Percentiles rank a stretch among this genome's conserved stretches.
These are phyloP conservation scores for Coemansia sp. DNA, from an alignment of 192 early-diverging fungal genomes.

Conservation along the genomic window DNA sequence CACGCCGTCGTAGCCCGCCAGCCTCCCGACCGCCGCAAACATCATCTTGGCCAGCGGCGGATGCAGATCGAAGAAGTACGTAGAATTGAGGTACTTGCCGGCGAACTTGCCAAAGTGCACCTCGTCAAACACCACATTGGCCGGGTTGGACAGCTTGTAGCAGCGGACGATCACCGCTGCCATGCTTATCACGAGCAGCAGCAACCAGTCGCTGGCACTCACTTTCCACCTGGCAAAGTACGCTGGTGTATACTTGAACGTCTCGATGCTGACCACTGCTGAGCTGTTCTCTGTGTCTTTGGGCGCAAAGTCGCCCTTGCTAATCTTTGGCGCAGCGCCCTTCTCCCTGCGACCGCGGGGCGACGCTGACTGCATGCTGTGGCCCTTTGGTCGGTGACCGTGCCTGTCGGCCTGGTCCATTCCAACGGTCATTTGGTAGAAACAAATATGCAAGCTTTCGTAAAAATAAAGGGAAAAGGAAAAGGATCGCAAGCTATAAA, in stretches of 20 bases:
- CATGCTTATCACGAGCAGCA: slow-evolving; percentile 12
- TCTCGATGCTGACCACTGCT: slow-evolving; percentile 9
- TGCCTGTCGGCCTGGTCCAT: slow-evolving; percentile 15
- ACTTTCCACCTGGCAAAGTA: slow-evolving; percentile 34
- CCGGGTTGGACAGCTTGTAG: slow-evolving; percentile 35
- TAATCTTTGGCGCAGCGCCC: slow-evolving; percentile 2
- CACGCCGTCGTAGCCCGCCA: slow-evolving; percentile 88
- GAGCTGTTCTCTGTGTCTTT: background rate
- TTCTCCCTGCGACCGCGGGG: background rate
- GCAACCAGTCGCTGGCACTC: slow-evolving; percentile 17
- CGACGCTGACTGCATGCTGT: slow-evolving; percentile 21
- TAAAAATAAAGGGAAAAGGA: background rate
- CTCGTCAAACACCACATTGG: slow-evolving; percentile 82
- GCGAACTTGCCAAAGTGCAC: slow-evolving; percentile 99
- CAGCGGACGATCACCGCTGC: slow-evolving; percentile 35
- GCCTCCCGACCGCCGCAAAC: slow-evolving; percentile 73
- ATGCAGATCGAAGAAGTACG: slow-evolving; percentile 95
- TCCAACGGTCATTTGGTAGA: slow-evolving; percentile 26
- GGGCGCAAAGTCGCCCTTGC: slow-evolving; percentile 7
- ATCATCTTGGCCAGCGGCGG: slow-evolving; percentile 94
- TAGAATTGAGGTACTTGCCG: slow-evolving; percentile 78
- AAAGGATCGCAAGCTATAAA: background rate
- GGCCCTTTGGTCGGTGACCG: slow-evolving; percentile 35
- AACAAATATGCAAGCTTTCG: background rate
- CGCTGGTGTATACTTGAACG: slow-evolving; percentile 6